phyloP scores from a whole-genome alignment of 352 stramenopile genomes.

The Phytopythium ostracodes region DNA sequence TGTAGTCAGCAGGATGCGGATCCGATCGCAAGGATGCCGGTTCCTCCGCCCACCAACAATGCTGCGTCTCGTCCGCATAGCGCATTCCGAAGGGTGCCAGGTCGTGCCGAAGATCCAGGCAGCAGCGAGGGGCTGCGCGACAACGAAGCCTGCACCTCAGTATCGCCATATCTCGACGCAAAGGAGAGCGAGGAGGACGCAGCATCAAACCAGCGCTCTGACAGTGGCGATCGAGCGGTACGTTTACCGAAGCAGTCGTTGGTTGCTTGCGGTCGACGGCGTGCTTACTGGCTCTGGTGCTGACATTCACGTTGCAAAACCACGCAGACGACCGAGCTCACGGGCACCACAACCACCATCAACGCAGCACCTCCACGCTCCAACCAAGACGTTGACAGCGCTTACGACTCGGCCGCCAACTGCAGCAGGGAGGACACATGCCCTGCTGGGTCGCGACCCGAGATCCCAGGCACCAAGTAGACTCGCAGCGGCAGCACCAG shows the following conservation, averaged over 20 bases:
- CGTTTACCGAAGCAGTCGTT: neutral
- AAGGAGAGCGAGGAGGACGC: neutral
- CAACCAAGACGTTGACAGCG: neutral
- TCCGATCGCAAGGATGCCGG: neutral
- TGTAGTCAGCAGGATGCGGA: neutral
- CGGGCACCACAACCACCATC: neutral
- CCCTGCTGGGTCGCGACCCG: neutral
- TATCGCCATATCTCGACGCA: neutral
- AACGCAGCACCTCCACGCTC: neutral
- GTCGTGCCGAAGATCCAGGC: neutral
- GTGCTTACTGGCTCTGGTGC: neutral
- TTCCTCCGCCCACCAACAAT: neutral
- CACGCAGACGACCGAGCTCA: neutral
- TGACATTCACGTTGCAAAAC: neutral
- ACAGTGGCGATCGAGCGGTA: neutral
- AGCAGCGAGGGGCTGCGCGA: neutral
- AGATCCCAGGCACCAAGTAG: neutral
- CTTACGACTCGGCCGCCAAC: neutral
- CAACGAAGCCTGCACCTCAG: neutral
- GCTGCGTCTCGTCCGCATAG: neutral
- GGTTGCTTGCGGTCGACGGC: neutral
- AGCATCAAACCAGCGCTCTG: neutral
- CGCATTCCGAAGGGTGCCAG: neutral
- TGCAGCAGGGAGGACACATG: neutral
- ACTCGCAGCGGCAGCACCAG: neutral